Evolutionary conservation across 1,139 yeast species (phyloP).

Genomic region (Trichomonascaceae sp.): DNA sequence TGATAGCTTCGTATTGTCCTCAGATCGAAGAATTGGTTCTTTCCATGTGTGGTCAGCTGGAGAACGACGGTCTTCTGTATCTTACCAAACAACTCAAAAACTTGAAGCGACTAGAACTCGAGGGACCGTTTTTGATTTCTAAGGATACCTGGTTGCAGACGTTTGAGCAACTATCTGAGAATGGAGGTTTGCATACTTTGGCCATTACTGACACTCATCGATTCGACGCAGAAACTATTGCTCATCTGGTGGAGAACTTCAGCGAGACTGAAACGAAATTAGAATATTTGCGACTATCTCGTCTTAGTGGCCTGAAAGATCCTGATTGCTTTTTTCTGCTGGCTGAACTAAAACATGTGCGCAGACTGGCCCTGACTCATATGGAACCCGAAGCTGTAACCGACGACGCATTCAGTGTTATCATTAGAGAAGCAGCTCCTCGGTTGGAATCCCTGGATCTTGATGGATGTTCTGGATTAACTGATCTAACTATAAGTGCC

Average conservation of each 20-base stretch:
- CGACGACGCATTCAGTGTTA: constrained; percentile 64
- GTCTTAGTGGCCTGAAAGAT: constrained; percentile 65
- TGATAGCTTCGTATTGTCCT: constrained; percentile 78
- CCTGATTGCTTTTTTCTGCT: constrained; percentile 60
- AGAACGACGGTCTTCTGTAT: constrained; percentile 65
- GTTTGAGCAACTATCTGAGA: constrained; percentile 46
- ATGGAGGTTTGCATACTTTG: constrained; percentile 46
- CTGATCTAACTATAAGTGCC: constrained; percentile 62
- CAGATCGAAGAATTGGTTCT: constrained; percentile 58
- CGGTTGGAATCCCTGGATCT: constrained; percentile 51
- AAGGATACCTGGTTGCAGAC: constrained; percentile 70
- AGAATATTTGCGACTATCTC: constrained; percentile 46
- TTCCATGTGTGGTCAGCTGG: constrained; percentile 90
- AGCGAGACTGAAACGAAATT: constrained; percentile 33
- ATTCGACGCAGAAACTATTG: constrained; percentile 60
- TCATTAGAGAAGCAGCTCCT: constrained; percentile 59
- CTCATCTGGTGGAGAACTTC: constrained; percentile 56
- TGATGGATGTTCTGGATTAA: constrained; percentile 67
- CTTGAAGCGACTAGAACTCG: constrained; percentile 51
- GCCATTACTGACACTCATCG: constrained; percentile 72
- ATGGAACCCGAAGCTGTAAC: constrained; percentile 53
- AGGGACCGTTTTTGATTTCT: constrained; percentile 84
- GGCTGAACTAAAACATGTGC: constrained; percentile 50
- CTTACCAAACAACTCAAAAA: constrained; percentile 52
- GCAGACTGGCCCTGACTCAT: constrained; percentile 59